Conservation (phyloP, 163 green algal genomes). For the Chlamydomonas reinhardtii region DNA sequence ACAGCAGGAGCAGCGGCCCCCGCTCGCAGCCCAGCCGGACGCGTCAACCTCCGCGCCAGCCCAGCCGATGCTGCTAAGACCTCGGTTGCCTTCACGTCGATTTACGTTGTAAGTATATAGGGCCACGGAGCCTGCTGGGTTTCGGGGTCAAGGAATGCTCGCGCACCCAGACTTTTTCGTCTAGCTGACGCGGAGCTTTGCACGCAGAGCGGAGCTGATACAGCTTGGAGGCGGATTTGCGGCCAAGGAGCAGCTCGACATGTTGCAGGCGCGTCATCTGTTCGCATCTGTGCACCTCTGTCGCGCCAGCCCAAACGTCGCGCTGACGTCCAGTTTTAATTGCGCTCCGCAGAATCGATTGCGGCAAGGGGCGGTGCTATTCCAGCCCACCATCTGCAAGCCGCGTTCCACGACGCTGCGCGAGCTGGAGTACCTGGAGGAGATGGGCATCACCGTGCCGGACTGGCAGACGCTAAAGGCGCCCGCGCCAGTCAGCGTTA, state of each 20-base stretch:
- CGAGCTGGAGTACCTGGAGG: conserved; percentile 19
- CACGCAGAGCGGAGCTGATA: conserved; percentile 22
- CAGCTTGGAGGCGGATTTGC: conserved; percentile 6
- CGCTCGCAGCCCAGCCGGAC: too few relatives aligned
- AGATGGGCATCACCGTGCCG: conserved; percentile 8
- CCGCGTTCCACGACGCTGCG: neutral
- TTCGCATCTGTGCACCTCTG: neutral
- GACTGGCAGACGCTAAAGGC: conserved; percentile 29
- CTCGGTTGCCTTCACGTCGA: neutral
- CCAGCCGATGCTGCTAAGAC: neutral
- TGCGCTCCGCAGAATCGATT: conserved; percentile 10
- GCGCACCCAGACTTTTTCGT: neutral
- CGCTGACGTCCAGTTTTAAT: neutral
- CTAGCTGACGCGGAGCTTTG: neutral
- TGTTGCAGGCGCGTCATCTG: conserved; percentile 4
- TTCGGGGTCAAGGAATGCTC: neutral
- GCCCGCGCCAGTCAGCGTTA: neutral
- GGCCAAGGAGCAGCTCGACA: conserved; percentile 12
- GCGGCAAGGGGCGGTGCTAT: conserved; percentile 2
- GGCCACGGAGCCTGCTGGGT: too few relatives aligned
- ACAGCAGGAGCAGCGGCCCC: too few relatives aligned
- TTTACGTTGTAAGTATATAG: neutral
- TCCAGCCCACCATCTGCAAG: conserved; percentile 42
- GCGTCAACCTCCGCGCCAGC: too few relatives aligned
- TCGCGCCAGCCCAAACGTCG: neutral